Conservation (phyloP, 2,329 filamentous ascomycete species). For the Penicillium janthinellum region DNA sequence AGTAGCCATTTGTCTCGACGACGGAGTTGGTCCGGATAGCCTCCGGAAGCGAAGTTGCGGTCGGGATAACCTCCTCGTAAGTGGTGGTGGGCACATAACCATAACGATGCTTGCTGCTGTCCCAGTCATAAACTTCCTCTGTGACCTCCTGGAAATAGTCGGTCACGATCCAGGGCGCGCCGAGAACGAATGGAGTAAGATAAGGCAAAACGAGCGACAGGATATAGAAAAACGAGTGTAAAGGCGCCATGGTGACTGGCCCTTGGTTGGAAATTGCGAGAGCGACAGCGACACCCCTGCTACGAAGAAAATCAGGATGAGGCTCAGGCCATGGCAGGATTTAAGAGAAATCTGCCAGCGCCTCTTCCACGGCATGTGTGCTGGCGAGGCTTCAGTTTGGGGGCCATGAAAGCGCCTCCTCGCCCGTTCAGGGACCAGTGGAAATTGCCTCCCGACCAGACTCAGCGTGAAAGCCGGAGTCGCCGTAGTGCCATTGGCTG, state of each 20-base stretch:
- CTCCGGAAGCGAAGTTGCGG: conserved; percentile 25
- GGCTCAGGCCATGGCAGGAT: not conserved
- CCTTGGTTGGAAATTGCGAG: not conserved
- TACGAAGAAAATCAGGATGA: not conserved
- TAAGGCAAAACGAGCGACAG: conserved; percentile 24
- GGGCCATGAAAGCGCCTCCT: conserved; percentile 2
- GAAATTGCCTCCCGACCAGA: not conserved
- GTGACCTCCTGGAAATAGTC: conserved; percentile 27
- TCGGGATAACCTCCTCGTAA: conserved; percentile 25
- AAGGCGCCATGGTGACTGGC: conserved; percentile 23
- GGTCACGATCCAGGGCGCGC: conserved; percentile 36
- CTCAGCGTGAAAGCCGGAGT: not conserved
- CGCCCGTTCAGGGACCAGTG: not conserved
- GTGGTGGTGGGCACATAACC: conserved; percentile 13
- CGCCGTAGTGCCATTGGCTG: not conserved
- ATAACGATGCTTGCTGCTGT: conserved; percentile 12
- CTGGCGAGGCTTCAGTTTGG: not conserved
- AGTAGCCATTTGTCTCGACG: conserved; percentile 13
- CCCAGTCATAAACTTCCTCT: conserved; percentile 10
- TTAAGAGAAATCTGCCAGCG: not conserved
- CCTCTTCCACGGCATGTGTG: not conserved
- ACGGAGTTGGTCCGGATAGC: conserved; percentile 30
- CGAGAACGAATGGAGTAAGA: conserved; percentile 22
- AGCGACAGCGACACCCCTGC: not conserved
- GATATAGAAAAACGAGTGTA: conserved; percentile 28